These are phyloP conservation scores for Phaffia australis DNA, from an alignment of 768 basidiomycete species.

Conservation along the genomic window DNA sequence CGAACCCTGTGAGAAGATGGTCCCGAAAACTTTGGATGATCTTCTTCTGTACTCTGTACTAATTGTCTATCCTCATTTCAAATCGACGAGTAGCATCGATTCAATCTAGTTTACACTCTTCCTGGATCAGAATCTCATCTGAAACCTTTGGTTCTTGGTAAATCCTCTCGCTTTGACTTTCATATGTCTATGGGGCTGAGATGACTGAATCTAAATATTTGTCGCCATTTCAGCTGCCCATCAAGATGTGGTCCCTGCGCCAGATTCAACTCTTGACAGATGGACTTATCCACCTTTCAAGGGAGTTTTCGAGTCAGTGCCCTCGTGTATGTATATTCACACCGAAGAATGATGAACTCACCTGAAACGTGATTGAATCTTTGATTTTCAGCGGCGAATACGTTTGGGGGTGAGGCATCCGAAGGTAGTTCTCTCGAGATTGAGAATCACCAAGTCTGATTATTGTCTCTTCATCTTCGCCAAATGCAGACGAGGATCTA, in stretches of 20 bases:
- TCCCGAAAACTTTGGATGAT: not conserved
- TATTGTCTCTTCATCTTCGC: not conserved
- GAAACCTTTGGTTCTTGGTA: constrained; percentile 23
- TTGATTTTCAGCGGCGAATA: constrained; percentile 5
- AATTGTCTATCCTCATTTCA: not conserved
- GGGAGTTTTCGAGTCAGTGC: constrained; percentile 5
- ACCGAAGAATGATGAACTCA: too few species aligned
- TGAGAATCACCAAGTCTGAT: too few species aligned
- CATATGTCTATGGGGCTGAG: not conserved
- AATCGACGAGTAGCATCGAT: constrained; percentile 1
- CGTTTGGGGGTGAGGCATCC: constrained; percentile 20
- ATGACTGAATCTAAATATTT: not conserved
- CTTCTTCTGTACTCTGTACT: not conserved
- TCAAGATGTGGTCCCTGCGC: constrained; percentile 24
- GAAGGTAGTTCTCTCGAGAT: too few species aligned
- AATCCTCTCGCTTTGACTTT: not conserved
- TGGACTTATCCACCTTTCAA: constrained; percentile 25
- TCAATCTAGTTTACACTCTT: constrained; percentile 23
- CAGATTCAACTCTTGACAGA: constrained; percentile 19
- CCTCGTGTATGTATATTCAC: not conserved
- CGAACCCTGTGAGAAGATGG: constrained; percentile 5
- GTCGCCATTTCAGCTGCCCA: not conserved
- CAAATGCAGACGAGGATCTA: not conserved
- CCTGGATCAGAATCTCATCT: constrained; percentile 4
- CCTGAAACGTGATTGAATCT: not conserved